Percentiles rank a stretch among this genome's conserved stretches.
These are phyloP conservation scores for Termitomyces sp. DNA, from an alignment of 768 basidiomycete species.

Conservation along the genomic window DNA sequence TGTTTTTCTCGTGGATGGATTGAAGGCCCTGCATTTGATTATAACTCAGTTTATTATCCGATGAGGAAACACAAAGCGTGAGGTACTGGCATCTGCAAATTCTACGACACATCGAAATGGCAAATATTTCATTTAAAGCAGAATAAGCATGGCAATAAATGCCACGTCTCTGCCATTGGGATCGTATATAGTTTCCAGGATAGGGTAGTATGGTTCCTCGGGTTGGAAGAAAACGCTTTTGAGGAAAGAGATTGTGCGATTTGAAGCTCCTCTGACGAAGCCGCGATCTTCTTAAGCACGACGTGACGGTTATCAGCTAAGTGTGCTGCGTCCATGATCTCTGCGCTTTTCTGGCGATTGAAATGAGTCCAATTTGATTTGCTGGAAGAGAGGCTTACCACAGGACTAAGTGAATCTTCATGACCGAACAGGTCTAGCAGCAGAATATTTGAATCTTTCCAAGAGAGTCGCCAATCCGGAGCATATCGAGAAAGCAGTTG, in stretches of 20 bases:
- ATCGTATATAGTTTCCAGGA: neutral
- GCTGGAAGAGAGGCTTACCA: neutral
- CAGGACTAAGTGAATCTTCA: neutral
- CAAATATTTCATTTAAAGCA: neutral
- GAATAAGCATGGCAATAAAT: conserved; percentile 9
- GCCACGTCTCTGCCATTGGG: neutral
- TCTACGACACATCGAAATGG: conserved; percentile 8
- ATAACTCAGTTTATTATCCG: neutral
- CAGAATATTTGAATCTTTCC: neutral
- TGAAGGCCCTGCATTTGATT: conserved; percentile 3
- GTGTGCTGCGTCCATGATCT: neutral
- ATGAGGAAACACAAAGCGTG: neutral
- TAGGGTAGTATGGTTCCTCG: conserved; percentile 4
- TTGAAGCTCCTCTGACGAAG: neutral
- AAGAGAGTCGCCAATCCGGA: conserved; percentile 1
- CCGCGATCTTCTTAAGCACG: neutral
- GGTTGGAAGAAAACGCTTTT: neutral
- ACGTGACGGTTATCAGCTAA: neutral
- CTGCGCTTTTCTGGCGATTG: neutral
- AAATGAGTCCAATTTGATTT: neutral
- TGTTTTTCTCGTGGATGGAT: conserved; percentile 17
- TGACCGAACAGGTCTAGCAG: neutral
- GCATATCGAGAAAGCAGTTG: neutral
- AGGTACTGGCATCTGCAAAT: conserved; percentile 8
- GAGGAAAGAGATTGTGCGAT: neutral